Conservation (phyloP, 2,329 filamentous ascomycete genomes). For the Zasmidium angulare region DNA sequence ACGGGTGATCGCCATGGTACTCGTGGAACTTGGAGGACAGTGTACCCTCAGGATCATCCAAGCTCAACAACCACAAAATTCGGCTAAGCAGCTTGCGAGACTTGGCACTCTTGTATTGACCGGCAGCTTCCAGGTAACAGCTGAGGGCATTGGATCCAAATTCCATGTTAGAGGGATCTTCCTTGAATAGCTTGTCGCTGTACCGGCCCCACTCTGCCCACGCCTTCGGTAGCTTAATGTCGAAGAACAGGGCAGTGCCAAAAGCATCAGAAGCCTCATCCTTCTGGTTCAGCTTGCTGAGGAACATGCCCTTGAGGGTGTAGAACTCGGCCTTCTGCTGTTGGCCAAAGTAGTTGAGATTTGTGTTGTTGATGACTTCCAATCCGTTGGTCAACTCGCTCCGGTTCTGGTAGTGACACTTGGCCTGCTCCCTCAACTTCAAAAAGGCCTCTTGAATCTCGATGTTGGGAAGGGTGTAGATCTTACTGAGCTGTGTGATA, state of each 20-base stretch:
- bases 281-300: constrained; percentile 88
- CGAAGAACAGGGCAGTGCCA: constrained; percentile 91
- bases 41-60: constrained; percentile 83
- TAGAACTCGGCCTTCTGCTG: constrained; percentile 99
- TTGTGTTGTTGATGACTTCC: constrained; percentile 99
- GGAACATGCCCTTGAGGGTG: constrained; percentile 98
- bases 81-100: constrained; percentile 89
- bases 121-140: constrained; percentile 93
- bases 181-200: constrained; percentile 94
- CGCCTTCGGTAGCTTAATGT: constrained; percentile 91
- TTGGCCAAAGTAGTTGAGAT: constrained; percentile 94
- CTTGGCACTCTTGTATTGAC: constrained; percentile 96
- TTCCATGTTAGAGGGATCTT: constrained; percentile 76
- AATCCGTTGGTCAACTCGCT: constrained; percentile 88
- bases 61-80: constrained; percentile 90
- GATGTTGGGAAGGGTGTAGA: constrained; percentile 98
- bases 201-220: constrained; percentile 99
- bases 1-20: constrained; percentile 94
- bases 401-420: constrained; percentile 96
- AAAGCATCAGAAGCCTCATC: constrained; percentile 92
- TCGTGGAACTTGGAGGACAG: constrained; percentile 87
- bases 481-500: constrained; percentile 93
- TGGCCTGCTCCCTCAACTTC: constrained; percentile 96
- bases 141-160: constrained; percentile 89
- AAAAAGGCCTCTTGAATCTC: constrained; percentile 99